Conservation (phyloP, 2,329 filamentous ascomycete species). For the Byssothecium circinans region DNA sequence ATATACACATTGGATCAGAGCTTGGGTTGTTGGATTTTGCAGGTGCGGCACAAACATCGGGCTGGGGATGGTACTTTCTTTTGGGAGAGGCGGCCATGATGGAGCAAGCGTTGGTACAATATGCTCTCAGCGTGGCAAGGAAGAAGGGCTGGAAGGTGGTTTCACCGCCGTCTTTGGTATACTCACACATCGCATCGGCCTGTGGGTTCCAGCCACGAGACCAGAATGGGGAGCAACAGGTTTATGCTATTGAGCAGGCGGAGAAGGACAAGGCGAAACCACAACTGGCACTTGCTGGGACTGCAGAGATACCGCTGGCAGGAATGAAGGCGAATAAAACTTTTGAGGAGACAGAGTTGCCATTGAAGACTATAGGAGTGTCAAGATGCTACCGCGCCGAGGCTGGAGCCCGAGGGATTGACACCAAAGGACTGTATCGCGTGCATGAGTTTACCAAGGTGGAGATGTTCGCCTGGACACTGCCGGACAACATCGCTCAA, state of each 20-base stretch:
- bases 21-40: conserved; percentile 92
- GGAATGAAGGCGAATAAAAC: conserved; percentile 80
- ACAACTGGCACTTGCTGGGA: conserved; percentile 77
- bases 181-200: conserved; percentile 83
- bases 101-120: conserved; percentile 92
- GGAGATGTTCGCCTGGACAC: conserved; percentile 92
- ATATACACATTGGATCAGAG: conserved; percentile 82
- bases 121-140: conserved; percentile 73
- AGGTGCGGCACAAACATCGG: conserved; percentile 75
- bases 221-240: conserved; percentile 85
- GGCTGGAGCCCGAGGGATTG: conserved; percentile 83
- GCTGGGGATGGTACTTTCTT: conserved; percentile 98
- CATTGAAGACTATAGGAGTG: conserved; percentile 77
- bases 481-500: conserved; percentile 52
- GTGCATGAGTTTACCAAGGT: conserved; percentile 99
- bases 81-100: conserved; percentile 87
- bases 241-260: conserved; percentile 75
- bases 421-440: conserved; percentile 92
- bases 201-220: conserved; percentile 96
- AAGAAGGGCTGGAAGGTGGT: conserved; percentile 77
- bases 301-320: conserved; percentile 91
- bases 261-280: conserved; percentile 64
- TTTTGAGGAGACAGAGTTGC: conserved; percentile 67
- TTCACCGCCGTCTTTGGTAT: conserved; percentile 85
- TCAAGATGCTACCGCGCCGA: conserved; percentile 96